Evolutionary conservation across 768 basidiomycete genomes (phyloP).

Genomic region (Boletus rubropictus): DNA sequence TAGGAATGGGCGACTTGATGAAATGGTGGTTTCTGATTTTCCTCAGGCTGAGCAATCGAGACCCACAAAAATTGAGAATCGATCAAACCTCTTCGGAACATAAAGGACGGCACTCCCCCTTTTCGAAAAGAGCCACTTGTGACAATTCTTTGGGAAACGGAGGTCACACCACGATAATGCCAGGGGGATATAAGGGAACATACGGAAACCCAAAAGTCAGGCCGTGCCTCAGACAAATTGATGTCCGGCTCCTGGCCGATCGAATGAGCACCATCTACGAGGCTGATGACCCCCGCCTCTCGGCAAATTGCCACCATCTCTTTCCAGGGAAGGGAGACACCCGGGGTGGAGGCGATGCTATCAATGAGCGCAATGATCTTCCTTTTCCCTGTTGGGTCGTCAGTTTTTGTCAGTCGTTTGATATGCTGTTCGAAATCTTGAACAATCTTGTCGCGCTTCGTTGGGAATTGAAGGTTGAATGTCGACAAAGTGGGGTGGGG

Average conservation of each 20-base stretch:
- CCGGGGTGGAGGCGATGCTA: conserved; percentile 57
- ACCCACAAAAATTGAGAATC: background rate
- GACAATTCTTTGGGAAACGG: conserved; percentile 51
- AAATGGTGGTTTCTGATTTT: conserved; percentile 54
- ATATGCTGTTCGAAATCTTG: conserved; percentile 39
- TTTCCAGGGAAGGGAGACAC: conserved; percentile 63
- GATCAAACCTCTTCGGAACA: conserved; percentile 53
- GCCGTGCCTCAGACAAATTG: conserved; percentile 47
- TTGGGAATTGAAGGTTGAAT: conserved; percentile 53
- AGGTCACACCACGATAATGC: background rate
- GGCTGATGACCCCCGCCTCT: conserved; percentile 53
- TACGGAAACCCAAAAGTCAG: conserved; percentile 79
- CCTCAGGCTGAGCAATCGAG: background rate
- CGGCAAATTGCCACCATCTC: conserved; percentile 60
- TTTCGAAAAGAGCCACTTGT: conserved; percentile 80
- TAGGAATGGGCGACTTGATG: conserved; percentile 56
- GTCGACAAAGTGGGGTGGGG: conserved; percentile 48
- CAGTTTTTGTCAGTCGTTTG: conserved; percentile 22
- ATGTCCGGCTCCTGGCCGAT: conserved; percentile 66
- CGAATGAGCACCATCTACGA: conserved; percentile 79
- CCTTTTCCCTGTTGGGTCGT: conserved; percentile 23
- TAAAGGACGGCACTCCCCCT: conserved; percentile 67
- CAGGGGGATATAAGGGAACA: conserved; percentile 15
- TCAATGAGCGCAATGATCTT: conserved; percentile 70
- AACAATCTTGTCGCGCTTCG: conserved; percentile 52